Evolutionary conservation across 768 basidiomycete genomes (phyloP).

Genomic region (Crucibulum laeve): DNA sequence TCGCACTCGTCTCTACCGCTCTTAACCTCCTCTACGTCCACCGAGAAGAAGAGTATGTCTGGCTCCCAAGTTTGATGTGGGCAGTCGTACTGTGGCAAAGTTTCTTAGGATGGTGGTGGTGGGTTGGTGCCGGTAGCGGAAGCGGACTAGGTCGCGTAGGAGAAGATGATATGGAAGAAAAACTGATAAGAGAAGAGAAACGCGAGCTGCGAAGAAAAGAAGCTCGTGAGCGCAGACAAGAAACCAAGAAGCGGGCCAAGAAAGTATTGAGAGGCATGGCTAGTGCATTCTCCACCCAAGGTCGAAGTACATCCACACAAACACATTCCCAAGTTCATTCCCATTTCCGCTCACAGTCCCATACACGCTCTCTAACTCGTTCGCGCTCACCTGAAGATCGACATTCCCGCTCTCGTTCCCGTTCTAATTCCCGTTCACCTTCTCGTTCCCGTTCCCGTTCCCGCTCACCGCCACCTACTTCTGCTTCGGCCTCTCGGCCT

Average conservation of each 20-base stretch:
- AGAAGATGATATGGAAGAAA: constrained; percentile 62
- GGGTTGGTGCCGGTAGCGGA: constrained; percentile 91
- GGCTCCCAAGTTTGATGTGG: constrained; percentile 90
- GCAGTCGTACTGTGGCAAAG: constrained; percentile 95
- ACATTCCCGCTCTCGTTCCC: background rate
- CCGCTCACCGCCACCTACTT: constrained; percentile 3
- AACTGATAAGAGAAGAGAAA: constrained; percentile 50
- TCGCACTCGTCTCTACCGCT: constrained; percentile 80
- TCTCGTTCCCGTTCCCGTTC: background rate
- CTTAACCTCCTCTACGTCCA: constrained; percentile 90
- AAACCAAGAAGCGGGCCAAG: constrained; percentile 49
- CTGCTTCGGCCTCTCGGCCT: constrained; percentile 6
- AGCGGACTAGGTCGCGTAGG: constrained; percentile 32
- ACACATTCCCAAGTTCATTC: too few species aligned
- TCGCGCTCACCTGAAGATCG: background rate
- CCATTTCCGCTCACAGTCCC: background rate
- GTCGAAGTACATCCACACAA: background rate
- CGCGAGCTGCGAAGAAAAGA: constrained; percentile 42
- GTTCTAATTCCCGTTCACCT: background rate
- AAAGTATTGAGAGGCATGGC: constrained; percentile 57
- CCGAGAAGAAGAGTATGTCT: constrained; percentile 78
- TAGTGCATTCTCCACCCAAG: constrained; percentile 35
- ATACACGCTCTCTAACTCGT: background rate
- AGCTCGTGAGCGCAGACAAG: constrained; percentile 41
- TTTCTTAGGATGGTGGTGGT: constrained; percentile 99